Evolutionary conservation across 108 stramenopile species (phyloP).

Genomic region (Ochromonas danica): DNA sequence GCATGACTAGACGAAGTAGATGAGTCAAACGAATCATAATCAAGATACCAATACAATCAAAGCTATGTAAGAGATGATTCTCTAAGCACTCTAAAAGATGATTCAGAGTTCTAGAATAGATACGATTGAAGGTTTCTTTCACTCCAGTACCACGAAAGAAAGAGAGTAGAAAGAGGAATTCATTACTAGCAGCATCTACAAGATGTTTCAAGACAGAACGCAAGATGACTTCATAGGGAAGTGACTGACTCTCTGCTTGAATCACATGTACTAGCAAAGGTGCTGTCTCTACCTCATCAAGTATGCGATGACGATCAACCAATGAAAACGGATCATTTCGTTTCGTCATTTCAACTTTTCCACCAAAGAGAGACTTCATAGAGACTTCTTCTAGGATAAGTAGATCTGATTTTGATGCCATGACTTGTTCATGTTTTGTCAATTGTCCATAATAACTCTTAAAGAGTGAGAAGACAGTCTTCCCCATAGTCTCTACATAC

Average conservation of each 20-base stretch:
- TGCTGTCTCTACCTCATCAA: constrained; percentile 56
- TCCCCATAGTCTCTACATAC: constrained; percentile 91
- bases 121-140: constrained; percentile 46
- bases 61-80: constrained; percentile 86
- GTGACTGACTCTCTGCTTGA: constrained; percentile 67
- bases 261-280: constrained; percentile 91
- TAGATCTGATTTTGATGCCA: constrained; percentile 82
- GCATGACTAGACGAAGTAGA: constrained; percentile 77
- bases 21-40: constrained; percentile 95
- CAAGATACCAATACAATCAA: constrained; percentile 89
- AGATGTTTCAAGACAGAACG: constrained; percentile 87
- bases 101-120: constrained; percentile 78
- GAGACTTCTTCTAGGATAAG: constrained; percentile 89
- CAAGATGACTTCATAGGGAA: constrained; percentile 90
- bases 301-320: constrained; percentile 64
- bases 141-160: constrained; percentile 80
- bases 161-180: constrained; percentile 86
- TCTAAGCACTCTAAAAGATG: constrained; percentile 89
- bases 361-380: constrained; percentile 73
- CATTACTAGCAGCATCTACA: constrained; percentile 91
- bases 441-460: constrained; percentile 90
- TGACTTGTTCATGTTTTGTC: constrained; percentile 74
- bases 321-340: constrained; percentile 85
- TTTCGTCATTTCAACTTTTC: constrained; percentile 76
- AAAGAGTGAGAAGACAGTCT: constrained; percentile 81